Evolutionary conservation across 441 rosid genomes (phyloP), one percentile per base, ranked within the genome.

Genomic region (Dalechampia spathulata): DNA sequence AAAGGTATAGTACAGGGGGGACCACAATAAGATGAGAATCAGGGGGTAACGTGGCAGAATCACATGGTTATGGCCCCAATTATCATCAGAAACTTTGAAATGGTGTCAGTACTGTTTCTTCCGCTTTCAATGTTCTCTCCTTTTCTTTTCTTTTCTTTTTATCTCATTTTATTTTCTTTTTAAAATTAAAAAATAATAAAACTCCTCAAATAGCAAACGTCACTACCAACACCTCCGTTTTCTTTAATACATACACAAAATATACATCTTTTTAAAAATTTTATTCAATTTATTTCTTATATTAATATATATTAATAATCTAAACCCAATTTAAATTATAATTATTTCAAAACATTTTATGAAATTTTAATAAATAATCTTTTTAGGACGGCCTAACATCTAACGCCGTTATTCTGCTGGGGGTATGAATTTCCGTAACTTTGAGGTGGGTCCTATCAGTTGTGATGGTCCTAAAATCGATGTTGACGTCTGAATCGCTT

Each of bases 401-500:
- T 39, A 54, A 55, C 63, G 60, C 27, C 67, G 63, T 57, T 39
- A 52, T 21, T 20, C 4, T 42, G 22, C 8, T 30, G 4, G 5
- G 8, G 6, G n/a, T 57, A 26, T 39, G 49, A 49, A 22, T 46
- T 56, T 51, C 57, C 51, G 66, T 52, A 25, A 46, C 49, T 37
- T 52, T 57, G 46, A 41, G 0, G 52, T 15, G 67, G 77, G 70
- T 19, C 70, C 75, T 48, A 0, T n/a, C 26, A 17, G 56, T 39
- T 36, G 5, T 30, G 65, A 61, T 44, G 61, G 75, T 73, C 72
- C 83, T 50, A 38, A 63, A 62, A 40, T 12, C 69, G 75, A 76
- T 48, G 79, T 69, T 68, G 77, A 79, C 81, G 74, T 74, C 77
- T 69, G 72, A 70, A 67, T 70, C 70, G 30, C 63, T 23, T 22